Evolutionary conservation across 306 rosid genomes (phyloP).

Genomic region (Hippophae gyantsensis): DNA sequence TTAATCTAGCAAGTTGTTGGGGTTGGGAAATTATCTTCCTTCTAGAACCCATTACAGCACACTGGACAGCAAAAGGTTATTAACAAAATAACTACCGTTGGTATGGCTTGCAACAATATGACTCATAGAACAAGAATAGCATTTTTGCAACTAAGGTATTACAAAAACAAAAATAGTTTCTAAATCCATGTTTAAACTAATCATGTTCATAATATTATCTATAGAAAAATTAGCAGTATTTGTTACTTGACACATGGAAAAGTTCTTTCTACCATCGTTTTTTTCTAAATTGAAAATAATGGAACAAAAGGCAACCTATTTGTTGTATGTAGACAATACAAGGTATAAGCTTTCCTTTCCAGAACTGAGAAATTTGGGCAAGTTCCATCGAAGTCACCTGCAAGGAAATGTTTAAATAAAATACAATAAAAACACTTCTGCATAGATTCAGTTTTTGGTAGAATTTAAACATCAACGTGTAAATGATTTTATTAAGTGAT

Average conservation of each 20-base stretch:
- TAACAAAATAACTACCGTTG: background rate
- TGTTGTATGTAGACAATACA: conserved; percentile 80
- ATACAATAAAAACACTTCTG: background rate
- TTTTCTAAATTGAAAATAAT: conserved; percentile 1
- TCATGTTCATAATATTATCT: background rate
- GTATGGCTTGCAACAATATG: background rate
- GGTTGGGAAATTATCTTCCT: background rate
- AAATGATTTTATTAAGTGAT: conserved; percentile 17
- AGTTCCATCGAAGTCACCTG: conserved; percentile 78
- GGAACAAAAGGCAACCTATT: conserved; percentile 49
- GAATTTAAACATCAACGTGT: conserved; percentile 8
- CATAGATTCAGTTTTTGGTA: background rate
- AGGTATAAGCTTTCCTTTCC: conserved; percentile 49
- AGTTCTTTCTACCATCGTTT: background rate
- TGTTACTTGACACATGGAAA: background rate
- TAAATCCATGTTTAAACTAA: background rate
- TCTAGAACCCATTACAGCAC: background rate
- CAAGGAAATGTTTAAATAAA: conserved; percentile 21
- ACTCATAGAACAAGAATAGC: background rate
- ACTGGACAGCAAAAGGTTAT: background rate
- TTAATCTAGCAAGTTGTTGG: background rate
- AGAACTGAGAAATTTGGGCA: conserved; percentile 47
- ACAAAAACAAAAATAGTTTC: no score
- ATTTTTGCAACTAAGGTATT: background rate
- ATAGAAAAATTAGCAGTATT: background rate